Conservation (phyloP, 2,329 filamentous ascomycete species). For the Aspergillus glaucus region DNA sequence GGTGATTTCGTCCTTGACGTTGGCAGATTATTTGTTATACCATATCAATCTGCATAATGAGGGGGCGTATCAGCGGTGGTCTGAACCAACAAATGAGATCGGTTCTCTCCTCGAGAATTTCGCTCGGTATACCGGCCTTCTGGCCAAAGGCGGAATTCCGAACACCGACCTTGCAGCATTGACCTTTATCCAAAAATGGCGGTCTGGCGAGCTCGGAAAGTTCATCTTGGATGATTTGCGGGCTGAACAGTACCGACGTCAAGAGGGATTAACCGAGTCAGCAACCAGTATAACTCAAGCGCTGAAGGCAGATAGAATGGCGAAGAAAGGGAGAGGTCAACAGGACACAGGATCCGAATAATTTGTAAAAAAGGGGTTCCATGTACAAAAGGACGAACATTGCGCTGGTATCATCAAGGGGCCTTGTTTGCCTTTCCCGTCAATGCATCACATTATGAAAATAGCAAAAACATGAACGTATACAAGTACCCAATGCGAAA, state of each 20-base stretch:
- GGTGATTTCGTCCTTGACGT: conserved; percentile 66
- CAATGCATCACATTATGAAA: conserved; percentile 9
- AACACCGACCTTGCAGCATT: conserved; percentile 68
- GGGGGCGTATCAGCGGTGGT: conserved; percentile 56
- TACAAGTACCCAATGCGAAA: conserved; percentile 11
- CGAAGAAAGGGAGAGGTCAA: conserved; percentile 17
- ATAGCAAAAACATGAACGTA: conserved; percentile 10
- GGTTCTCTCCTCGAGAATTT: conserved; percentile 63
- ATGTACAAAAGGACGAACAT: conserved; percentile 16
- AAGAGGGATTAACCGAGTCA: conserved; percentile 23
- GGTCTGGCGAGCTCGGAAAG: conserved; percentile 65
- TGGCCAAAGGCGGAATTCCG: conserved; percentile 65
- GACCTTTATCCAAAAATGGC: conserved; percentile 77
- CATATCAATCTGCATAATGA: conserved; percentile 67
- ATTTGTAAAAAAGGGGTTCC: conserved; percentile 11
- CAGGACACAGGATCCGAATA: conserved; percentile 13
- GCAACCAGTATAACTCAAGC: conserved; percentile 40
- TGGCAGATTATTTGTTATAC: conserved; percentile 88
- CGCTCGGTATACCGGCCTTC: conserved; percentile 66
- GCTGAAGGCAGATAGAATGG: conserved; percentile 33
- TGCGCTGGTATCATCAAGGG: conserved; percentile 14
- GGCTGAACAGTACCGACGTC: conserved; percentile 51
- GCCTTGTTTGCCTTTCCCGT: conserved; percentile 7
- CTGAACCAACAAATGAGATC: conserved; percentile 77
- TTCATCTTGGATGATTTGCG: conserved; percentile 75